phyloP scores from a whole-genome alignment of 1,139 yeast species.

The Pichia kudriavzevii region DNA sequence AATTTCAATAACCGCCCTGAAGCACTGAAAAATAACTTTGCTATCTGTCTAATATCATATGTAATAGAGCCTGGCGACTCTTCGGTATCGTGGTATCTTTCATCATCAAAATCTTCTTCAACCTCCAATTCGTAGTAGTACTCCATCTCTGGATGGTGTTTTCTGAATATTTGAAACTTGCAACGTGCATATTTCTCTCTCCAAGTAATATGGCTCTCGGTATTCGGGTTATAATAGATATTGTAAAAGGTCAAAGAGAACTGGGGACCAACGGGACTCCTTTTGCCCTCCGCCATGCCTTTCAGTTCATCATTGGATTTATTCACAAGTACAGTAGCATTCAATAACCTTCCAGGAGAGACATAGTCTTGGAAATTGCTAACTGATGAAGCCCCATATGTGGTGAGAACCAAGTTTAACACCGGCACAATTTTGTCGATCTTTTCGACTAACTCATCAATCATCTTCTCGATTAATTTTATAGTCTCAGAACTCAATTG shows the following conservation, averaged over 20 bases:
- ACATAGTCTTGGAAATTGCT: constrained; percentile 41
- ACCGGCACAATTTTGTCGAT: constrained; percentile 69
- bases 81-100: constrained; percentile 59
- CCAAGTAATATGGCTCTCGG: constrained; percentile 48
- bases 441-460: constrained; percentile 40
- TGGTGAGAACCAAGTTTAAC: constrained; percentile 56
- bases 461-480: constrained; percentile 41
- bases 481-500: constrained; percentile 31
- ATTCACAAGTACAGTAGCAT: constrained; percentile 48
- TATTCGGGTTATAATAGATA: constrained; percentile 55
- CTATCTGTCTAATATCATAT: constrained; percentile 38
- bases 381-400: constrained; percentile 61
- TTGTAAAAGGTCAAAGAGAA: constrained; percentile 57
- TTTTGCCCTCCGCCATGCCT: background rate
- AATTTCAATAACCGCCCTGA: constrained; percentile 62
- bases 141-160: constrained; percentile 13
- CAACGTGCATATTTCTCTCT: constrained; percentile 66
- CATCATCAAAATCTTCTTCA: constrained; percentile 62
- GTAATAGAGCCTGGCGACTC: constrained; percentile 31
- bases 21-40: constrained; percentile 61
- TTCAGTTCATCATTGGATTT: constrained; percentile 33
- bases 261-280: constrained; percentile 48
- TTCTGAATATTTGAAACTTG: constrained; percentile 36
- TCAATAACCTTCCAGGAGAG: constrained; percentile 61
- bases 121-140: constrained; percentile 43